phyloP scores from a whole-genome alignment of 2,329 filamentous ascomycete genomes.

The Penicillium aurantiogriseum region DNA sequence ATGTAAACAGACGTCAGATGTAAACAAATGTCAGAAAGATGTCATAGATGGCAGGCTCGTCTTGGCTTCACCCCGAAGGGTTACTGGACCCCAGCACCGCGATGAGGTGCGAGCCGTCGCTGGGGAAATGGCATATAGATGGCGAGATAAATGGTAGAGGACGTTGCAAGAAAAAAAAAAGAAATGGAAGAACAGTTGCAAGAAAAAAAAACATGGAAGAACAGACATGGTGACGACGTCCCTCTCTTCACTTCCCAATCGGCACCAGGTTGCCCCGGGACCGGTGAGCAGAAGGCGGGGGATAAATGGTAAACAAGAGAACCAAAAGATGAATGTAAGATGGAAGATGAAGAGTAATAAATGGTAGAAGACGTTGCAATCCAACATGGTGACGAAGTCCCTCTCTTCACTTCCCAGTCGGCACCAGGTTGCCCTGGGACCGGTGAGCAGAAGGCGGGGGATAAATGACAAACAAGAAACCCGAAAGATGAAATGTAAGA shows the following conservation, averaged over 20 bases:
- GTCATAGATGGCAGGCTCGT: constrained; percentile 2
- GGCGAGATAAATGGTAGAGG: neutral
- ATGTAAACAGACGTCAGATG: too few species aligned
- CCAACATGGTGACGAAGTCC: neutral
- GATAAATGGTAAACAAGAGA: neutral
- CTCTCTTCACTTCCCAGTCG: neutral
- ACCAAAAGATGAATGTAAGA: neutral
- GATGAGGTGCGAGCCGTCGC: constrained; percentile 16
- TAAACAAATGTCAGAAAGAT: too few species aligned
- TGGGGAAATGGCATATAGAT: constrained; percentile 5
- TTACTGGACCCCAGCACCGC: constrained; percentile 19
- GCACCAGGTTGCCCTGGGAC: neutral
- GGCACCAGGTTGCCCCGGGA: neutral
- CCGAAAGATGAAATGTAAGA: neutral
- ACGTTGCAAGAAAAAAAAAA: too few species aligned
- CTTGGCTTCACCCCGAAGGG: constrained; percentile 14
- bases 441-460: neutral
- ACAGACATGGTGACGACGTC: neutral
- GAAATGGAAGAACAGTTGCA: too few species aligned
- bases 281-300: constrained; percentile 1
- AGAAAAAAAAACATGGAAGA: too few species aligned
- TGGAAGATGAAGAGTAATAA: neutral
- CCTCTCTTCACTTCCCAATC: neutral
- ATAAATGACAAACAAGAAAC: neutral
- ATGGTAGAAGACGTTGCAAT: too few species aligned